Conservation (phyloP, 106 monocot genomes). For the Platanthera zijinensis region DNA sequence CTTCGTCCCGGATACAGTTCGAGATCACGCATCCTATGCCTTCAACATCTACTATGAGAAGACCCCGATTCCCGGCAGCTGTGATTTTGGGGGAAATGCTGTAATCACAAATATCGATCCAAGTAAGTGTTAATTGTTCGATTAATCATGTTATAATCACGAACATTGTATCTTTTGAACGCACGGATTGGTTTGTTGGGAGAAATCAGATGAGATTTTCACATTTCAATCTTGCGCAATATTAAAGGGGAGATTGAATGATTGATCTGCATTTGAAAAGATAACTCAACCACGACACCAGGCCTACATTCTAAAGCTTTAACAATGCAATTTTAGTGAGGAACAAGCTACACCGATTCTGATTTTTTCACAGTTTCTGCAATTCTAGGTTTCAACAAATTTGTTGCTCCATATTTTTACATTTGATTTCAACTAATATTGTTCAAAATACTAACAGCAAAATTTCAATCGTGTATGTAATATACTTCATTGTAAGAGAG, state of each 20-base stretch:
- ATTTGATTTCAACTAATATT: not conserved
- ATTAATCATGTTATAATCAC: not conserved
- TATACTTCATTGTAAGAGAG: too few species aligned
- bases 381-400: not conserved
- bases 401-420: not conserved
- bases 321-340: not conserved
- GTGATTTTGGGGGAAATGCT: constrained; percentile 80
- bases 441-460: not conserved
- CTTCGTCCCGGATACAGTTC: constrained; percentile 50
- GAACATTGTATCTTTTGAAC: not conserved
- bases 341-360: not conserved
- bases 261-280: too few species aligned
- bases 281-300: not conserved
- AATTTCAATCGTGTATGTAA: too few species aligned
- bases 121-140: constrained; percentile 31
- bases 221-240: too few species aligned
- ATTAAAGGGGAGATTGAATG: too few species aligned
- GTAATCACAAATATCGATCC: constrained; percentile 54
- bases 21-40: constrained; percentile 74
- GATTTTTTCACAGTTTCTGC: not conserved
- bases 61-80: constrained; percentile 64
- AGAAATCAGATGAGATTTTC: not conserved
- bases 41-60: constrained; percentile 76
- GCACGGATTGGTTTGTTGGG: not conserved
- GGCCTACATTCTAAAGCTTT: not conserved